Base-by-base conservation (phyloP, 495 filamentous ascomycete genomes). In the Bathelium albidoporum region DNA sequence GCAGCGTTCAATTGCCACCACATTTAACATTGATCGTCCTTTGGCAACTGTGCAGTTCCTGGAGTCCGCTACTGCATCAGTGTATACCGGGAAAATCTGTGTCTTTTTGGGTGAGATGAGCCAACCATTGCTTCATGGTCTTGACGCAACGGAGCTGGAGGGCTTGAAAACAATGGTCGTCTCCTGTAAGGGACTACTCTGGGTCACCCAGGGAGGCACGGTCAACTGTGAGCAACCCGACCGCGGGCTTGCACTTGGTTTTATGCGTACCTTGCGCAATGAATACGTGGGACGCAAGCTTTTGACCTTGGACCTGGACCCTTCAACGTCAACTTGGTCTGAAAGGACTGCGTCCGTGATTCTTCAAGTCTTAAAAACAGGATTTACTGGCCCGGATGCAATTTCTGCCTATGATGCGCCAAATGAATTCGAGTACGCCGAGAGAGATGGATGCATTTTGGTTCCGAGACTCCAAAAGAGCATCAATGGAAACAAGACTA, bases 381-480 rank as follows among this genome's bases (percentile, higher is more conserved):
- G 79, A 10, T 79, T 79, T 68, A 82, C 81, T 79, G 90, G 90
- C 64, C n/a, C n/a, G n/a, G n/a, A n/a, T n/a, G n/a, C n/a, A n/a
- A n/a, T n/a, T n/a, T n/a, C n/a, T n/a, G 88, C 88, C 64, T 87
- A 87, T 66, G 88, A 87, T n/a, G 11, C 11, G 18, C 14, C 11
- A 16, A n/a, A 20, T 10, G 44, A 49, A 5, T 49, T 49, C 20
- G 44, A 49, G 18, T 49, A 26, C 55, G 55, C 55, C 4, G 32
- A 59, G 28, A 16, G 55, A 7, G 9, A 32, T 12, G 28, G 26
- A 11, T 24, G 29, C 9, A 36, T 36, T 24, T 24, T 59, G 55
- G 10, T 32, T 4, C 55, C 55, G 20, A 16, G 55, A 18, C 11
- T 59, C 10, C n/a, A 12, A 24, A 7, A n/a, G 10, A 24, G 29